Evolutionary conservation across 1,284 basidiomycete genomes (phyloP).

Genomic region (Cryptococcus sp.): DNA sequence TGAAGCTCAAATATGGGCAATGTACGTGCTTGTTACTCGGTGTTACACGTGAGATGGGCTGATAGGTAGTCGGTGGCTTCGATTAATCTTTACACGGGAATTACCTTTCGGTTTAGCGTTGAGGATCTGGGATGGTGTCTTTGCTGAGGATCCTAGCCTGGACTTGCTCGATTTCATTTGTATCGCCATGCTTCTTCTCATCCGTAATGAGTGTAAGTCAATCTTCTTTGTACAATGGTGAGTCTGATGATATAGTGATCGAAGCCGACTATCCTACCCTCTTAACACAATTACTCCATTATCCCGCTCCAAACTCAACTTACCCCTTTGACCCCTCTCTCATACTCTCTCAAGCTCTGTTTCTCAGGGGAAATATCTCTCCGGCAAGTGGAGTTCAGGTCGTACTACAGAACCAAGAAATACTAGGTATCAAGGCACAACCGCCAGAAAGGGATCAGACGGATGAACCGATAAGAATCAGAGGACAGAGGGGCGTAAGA

Average conservation of each 20-base stretch:
- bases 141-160: conserved; percentile 68
- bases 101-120: conserved; percentile 65
- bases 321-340: conserved; percentile 55
- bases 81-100: conserved; percentile 84
- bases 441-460: conserved; percentile 8
- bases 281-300: conserved; percentile 75
- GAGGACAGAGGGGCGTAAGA: background rate
- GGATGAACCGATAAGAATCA: background rate
- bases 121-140: conserved; percentile 84
- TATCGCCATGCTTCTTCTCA: conserved; percentile 85
- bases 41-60: too few relatives aligned
- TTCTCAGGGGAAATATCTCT: conserved; percentile 67
- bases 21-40: too few relatives aligned
- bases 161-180: conserved; percentile 76
- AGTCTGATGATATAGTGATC: conserved; percentile 58
- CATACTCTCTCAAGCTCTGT: conserved; percentile 73
- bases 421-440: conserved; percentile 60
- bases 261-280: conserved; percentile 77
- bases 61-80: conserved; percentile 71
- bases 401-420: conserved; percentile 71
- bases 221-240: background rate
- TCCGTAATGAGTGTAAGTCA: conserved; percentile 73
- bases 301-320: conserved; percentile 54
- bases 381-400: conserved; percentile 68
- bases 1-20: conserved; percentile 91